Evolutionary conservation across 1,284 basidiomycete species (phyloP).

Genomic region (Papiliotrema terrestris): DNA sequence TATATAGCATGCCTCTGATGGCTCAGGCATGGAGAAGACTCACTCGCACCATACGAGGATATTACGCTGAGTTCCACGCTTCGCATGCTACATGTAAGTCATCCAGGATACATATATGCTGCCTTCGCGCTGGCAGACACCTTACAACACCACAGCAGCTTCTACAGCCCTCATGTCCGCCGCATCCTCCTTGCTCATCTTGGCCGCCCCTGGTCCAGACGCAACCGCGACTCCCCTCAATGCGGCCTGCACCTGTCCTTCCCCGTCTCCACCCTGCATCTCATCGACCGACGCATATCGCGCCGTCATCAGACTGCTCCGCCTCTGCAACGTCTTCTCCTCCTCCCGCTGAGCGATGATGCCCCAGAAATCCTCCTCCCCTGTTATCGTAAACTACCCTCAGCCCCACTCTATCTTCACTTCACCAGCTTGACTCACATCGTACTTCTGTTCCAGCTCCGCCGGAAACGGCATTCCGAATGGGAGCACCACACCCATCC

Average conservation of each 20-base stretch:
- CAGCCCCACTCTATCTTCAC: not conserved
- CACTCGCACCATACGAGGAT: too few species aligned
- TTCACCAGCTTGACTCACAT: constrained; percentile 8
- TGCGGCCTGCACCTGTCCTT: not conserved
- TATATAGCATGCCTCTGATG: too few species aligned
- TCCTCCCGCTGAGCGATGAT: constrained; percentile 24
- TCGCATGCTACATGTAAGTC: too few species aligned
- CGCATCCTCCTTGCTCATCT: constrained; percentile 13
- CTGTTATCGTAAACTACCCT: constrained; percentile 19
- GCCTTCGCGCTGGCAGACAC: too few species aligned
- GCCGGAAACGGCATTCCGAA: constrained; percentile 24
- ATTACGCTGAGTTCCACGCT: too few species aligned
- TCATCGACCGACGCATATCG: not conserved
- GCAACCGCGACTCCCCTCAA: not conserved
- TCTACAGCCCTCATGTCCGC: constrained; percentile 29
- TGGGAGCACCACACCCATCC: constrained; percentile 9
- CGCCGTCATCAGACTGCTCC: constrained; percentile 6
- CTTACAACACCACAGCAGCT: constrained; percentile 17
- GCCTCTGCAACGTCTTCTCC: constrained; percentile 4
- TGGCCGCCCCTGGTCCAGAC: not conserved
- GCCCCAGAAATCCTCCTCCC: constrained; percentile 29
- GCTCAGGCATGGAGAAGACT: too few species aligned
- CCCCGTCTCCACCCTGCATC: not conserved
- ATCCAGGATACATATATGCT: too few species aligned
- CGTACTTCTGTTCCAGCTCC: constrained; percentile 18